Percentiles rank a stretch among this genome's conserved stretches.
phyloP scores from a whole-genome alignment of 2,329 filamentous ascomycete species.

The Talaromyces sp. region DNA sequence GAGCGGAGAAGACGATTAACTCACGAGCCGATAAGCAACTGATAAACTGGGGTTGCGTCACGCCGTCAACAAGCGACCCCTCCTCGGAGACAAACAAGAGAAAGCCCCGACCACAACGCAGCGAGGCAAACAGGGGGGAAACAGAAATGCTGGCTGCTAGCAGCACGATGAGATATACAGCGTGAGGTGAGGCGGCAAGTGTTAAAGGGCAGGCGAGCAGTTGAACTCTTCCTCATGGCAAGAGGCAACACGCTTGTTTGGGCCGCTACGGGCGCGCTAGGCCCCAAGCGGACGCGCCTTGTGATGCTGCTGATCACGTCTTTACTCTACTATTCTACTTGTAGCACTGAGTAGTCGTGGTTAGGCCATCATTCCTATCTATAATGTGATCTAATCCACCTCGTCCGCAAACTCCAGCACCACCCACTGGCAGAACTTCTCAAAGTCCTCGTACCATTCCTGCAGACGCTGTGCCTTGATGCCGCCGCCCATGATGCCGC shows the following conservation, averaged over 20 bases:
- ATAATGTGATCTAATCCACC: constrained; percentile 21
- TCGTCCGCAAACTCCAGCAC: constrained; percentile 65
- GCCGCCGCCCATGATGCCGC: constrained; percentile 65
- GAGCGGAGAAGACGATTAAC: not conserved
- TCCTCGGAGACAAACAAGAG: not conserved
- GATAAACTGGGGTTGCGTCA: not conserved
- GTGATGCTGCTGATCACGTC: not conserved
- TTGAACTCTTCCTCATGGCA: not conserved
- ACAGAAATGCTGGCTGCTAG: not conserved
- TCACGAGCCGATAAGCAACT: not conserved
- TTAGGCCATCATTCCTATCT: not conserved
- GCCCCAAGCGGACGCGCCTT: constrained; percentile 7
- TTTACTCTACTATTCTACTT: not conserved
- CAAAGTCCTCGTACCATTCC: constrained; percentile 77
- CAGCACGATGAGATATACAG: not conserved
- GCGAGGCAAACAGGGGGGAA: not conserved
- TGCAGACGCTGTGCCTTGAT: constrained; percentile 66
- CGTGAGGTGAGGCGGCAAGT: not conserved
- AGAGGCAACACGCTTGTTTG: not conserved
- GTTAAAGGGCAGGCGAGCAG: not conserved
- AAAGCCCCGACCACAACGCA: not conserved
- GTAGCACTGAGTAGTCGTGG: not conserved
- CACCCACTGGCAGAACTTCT: constrained; percentile 86
- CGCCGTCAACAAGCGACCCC: not conserved
- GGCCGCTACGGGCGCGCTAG: not conserved